phyloP scores from a whole-genome alignment of 257 asterid genomes.

The Petrea volubilis region DNA sequence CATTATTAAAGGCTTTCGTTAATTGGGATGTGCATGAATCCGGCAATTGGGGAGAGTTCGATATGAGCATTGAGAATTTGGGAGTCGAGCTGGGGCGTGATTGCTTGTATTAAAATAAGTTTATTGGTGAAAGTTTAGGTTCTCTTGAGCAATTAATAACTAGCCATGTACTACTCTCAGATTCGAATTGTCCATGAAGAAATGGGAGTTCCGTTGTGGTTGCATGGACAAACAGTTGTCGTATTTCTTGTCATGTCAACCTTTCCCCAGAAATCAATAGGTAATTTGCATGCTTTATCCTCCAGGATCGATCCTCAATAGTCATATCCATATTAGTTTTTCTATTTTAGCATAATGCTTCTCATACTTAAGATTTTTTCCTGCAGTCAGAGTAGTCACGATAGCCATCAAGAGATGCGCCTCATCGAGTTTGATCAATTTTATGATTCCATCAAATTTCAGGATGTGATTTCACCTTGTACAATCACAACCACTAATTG shows the following conservation, averaged over 20 bases:
- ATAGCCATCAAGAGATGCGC: too few relatives aligned
- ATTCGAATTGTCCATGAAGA: slow-evolving; percentile 89
- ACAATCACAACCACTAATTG: too few relatives aligned
- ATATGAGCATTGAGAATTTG: slow-evolving; percentile 1
- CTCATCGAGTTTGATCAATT: too few relatives aligned
- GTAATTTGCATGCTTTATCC: slow-evolving; percentile 45
- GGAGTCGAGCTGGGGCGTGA: slow-evolving; percentile 9
- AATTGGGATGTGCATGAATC: not conserved
- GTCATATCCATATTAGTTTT: not conserved
- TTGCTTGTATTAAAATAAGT: slow-evolving; percentile 2
- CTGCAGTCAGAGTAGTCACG: too few relatives aligned
- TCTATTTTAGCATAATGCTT: not conserved
- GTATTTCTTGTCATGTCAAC: slow-evolving; percentile 76
- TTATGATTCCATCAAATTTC: too few relatives aligned
- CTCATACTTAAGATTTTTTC: not conserved
- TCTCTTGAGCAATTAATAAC: slow-evolving; percentile 7
- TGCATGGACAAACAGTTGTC: slow-evolving; percentile 80
- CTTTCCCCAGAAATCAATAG: slow-evolving; percentile 85
- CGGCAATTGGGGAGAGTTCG: not conserved
- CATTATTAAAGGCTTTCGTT: not conserved
- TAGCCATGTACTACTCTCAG: slow-evolving; percentile 42
- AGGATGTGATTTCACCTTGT: too few relatives aligned
- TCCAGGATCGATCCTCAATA: slow-evolving; percentile 18
- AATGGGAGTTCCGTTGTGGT: slow-evolving; percentile 92
- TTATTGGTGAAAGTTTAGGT: not conserved